Conservation (phyloP, 1,139 yeast species). For the Debaryomyces subglobosus region DNA sequence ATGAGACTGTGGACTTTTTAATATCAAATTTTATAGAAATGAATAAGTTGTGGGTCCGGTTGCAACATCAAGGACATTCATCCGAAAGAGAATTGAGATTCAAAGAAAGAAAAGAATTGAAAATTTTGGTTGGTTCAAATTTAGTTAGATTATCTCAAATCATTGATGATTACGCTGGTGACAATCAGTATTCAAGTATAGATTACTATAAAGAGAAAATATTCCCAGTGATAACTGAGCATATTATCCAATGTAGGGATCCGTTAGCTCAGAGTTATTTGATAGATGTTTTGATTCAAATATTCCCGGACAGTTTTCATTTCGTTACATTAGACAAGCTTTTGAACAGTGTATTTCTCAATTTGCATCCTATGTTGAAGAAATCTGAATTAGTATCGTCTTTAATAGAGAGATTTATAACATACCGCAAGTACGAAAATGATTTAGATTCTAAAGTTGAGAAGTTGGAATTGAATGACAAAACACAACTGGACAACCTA, state of each 20-base stretch:
- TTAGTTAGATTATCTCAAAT: slow-evolving; percentile 86
- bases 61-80: slow-evolving; percentile 95
- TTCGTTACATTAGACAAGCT: slow-evolving; percentile 70
- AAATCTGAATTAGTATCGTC: slow-evolving; percentile 68
- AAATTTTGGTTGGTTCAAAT: slow-evolving; percentile 90
- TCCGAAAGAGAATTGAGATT: slow-evolving; percentile 76
- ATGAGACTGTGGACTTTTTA: slow-evolving; percentile 72
- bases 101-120: slow-evolving; percentile 83
- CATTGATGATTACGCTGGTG: slow-evolving; percentile 65
- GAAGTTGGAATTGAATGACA: slow-evolving; percentile 7
- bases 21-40: slow-evolving; percentile 90
- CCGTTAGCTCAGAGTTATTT: slow-evolving; percentile 89
- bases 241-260: slow-evolving; percentile 90
- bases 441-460: slow-evolving; percentile 18
- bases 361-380: slow-evolving; percentile 69
- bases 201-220: slow-evolving; percentile 63
- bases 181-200: slow-evolving; percentile 33
- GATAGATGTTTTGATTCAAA: slow-evolving; percentile 86
- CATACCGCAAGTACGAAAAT: slow-evolving; percentile 47
- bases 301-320: slow-evolving; percentile 93
- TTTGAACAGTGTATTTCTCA: slow-evolving; percentile 63
- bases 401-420: slow-evolving; percentile 73
- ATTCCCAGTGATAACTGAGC: slow-evolving; percentile 83
- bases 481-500: slow-evolving; percentile 2
- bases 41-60: slow-evolving; percentile 96